Percentiles rank a stretch among this genome's conserved stretches.
These are phyloP conservation scores for Didymella keratinophila DNA, from an alignment of 2,329 filamentous ascomycete species.

Conservation along the genomic window DNA sequence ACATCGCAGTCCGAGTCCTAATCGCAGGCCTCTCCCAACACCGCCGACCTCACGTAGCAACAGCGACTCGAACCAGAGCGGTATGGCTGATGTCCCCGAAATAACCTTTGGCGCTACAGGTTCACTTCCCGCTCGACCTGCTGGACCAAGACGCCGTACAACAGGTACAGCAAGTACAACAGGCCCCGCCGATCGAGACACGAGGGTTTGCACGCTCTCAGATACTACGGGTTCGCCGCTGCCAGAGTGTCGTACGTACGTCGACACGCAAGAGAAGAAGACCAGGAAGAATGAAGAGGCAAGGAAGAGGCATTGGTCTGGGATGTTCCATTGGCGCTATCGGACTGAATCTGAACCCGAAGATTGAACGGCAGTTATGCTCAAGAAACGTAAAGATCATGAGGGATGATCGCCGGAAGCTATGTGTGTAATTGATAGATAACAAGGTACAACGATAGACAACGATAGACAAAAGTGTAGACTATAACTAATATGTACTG, in stretches of 20 bases:
- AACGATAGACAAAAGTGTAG: neutral
- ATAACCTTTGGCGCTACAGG: neutral
- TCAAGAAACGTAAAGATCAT: neutral
- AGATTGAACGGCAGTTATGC: neutral
- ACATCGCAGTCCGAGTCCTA: neutral
- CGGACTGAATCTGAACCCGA: neutral
- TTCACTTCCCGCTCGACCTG: neutral
- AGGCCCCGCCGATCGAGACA: neutral
- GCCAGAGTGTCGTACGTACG: slow-evolving; percentile 1
- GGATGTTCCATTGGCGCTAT: neutral
- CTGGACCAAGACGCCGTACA: neutral
- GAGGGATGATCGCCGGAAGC: neutral
- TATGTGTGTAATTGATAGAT: neutral
- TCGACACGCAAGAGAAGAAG: neutral
- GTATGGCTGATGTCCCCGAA: neutral
- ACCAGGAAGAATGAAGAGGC: neutral
- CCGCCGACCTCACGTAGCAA: slow-evolving; percentile 2
- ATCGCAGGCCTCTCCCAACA: neutral
- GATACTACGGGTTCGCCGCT: slow-evolving; percentile 2
- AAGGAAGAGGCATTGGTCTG: neutral
- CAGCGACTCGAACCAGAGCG: neutral
- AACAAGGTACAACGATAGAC: neutral
- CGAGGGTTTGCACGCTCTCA: neutral
- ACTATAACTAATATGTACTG: neutral
- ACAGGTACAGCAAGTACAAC: neutral